These are phyloP conservation scores for Arctium lappa DNA, from an alignment of 129 eudicot species.

Conservation along the genomic window DNA sequence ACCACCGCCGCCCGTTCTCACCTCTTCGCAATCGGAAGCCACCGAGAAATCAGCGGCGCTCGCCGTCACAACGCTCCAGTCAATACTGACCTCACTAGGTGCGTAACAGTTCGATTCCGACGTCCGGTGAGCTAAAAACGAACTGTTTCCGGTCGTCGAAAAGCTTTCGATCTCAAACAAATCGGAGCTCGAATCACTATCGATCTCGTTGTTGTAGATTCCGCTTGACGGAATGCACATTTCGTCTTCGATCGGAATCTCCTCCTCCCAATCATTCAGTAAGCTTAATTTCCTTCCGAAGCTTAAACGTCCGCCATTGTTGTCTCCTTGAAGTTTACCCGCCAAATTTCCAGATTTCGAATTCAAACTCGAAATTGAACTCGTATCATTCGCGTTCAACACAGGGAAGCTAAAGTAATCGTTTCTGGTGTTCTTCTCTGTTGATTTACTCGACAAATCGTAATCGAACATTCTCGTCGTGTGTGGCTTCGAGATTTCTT, in stretches of 20 bases:
- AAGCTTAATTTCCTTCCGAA: slow-evolving; percentile 39
- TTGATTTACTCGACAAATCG: slow-evolving; percentile 5
- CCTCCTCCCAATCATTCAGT: slow-evolving; percentile 53
- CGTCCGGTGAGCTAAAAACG: slow-evolving; percentile 35
- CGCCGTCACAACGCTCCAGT: slow-evolving; percentile 92
- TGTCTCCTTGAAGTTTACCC: slow-evolving; percentile 27
- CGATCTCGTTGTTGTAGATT: slow-evolving; percentile 45
- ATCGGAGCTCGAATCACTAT: slow-evolving; percentile 87
- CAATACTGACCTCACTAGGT: slow-evolving; percentile 90
- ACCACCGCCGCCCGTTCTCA: slow-evolving; percentile 13
- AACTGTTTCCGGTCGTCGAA: slow-evolving; percentile 39
- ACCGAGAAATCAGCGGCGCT: slow-evolving; percentile 74
- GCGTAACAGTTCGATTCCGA: slow-evolving; percentile 58
- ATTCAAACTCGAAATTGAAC: slow-evolving; percentile 18
- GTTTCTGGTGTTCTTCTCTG: slow-evolving; percentile 19
- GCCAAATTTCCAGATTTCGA: slow-evolving; percentile 26
- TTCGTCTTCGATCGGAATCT: slow-evolving; percentile 34
- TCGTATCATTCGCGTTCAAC: slow-evolving; percentile 24
- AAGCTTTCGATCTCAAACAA: slow-evolving; percentile 89
- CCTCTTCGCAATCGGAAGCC: slow-evolving; percentile 40
- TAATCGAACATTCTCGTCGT: slow-evolving; percentile 3
- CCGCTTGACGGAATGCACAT: slow-evolving; percentile 25
- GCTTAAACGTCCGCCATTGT: slow-evolving; percentile 25
- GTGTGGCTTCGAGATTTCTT: slow-evolving; percentile 2
- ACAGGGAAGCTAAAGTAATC: slow-evolving; percentile 45